A percentile compares a stretch with the other conserved stretches of the same genome.
Evolutionary conservation across 2,329 filamentous ascomycete species (phyloP).

Genomic region (Aspergillus unguis): DNA sequence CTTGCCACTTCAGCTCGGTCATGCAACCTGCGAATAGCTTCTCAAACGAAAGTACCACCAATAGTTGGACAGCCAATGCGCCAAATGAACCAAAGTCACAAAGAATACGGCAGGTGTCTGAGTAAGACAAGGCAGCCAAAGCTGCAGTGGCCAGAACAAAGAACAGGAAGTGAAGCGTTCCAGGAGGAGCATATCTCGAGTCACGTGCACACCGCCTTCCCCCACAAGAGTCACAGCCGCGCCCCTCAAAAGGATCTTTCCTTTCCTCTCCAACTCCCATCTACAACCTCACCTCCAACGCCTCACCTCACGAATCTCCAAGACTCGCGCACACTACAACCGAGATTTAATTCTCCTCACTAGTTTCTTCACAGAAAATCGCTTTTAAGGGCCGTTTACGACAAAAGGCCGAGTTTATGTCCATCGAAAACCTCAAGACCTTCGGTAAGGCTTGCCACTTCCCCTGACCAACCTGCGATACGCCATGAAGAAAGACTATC

Average conservation of each 20-base stretch:
- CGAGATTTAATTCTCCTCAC: conserved; percentile 35
- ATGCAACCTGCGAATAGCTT: not conserved
- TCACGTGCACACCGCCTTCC: conserved; percentile 33
- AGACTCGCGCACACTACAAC: conserved; percentile 22
- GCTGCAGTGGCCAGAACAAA: not conserved
- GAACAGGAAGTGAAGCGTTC: not conserved
- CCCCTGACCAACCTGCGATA: not conserved
- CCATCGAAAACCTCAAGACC: conserved; percentile 98
- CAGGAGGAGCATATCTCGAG: conserved; percentile 4
- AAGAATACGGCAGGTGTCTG: not conserved
- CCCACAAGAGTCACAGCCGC: conserved; percentile 25
- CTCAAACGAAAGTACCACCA: not conserved
- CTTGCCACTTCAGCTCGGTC: not conserved
- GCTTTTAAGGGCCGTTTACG: conserved; percentile 47
- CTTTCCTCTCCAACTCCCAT: conserved; percentile 26
- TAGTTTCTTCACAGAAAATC: conserved; percentile 29
- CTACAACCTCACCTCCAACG: conserved; percentile 18
- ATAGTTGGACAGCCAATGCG: too few species aligned
- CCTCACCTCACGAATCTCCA: conserved; percentile 12
- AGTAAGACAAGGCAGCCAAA: conserved; percentile 2
- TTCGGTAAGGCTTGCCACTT: conserved; percentile 65
- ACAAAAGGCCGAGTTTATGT: conserved; percentile 85
- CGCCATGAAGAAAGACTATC: not conserved
- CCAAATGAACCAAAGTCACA: too few species aligned
- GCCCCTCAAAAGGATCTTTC: conserved; percentile 38